These are phyloP conservation scores for Sherardia arvensis DNA, from an alignment of 257 asterid species.

Conservation along the genomic window DNA sequence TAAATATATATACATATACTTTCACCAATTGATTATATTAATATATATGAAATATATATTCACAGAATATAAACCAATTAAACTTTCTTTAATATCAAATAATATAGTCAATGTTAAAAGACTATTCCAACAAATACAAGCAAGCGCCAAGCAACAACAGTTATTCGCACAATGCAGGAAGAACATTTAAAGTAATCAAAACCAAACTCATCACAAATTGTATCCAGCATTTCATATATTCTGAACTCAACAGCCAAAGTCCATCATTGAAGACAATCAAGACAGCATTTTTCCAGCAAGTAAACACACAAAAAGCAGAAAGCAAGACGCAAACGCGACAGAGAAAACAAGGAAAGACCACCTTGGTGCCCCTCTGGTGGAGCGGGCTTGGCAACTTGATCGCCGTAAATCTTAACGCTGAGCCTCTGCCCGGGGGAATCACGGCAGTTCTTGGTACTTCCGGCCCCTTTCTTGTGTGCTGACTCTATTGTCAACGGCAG, in stretches of 20 bases:
- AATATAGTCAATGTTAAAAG: no score
- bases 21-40: no score
- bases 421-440: conserved; percentile 94
- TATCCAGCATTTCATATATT: background rate
- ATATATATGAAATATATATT: no score
- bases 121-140: no score
- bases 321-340: background rate
- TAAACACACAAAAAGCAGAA: no score
- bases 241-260: background rate
- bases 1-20: no score
- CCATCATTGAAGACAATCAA: background rate
- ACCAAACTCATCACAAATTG: background rate
- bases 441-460: conserved; percentile 95
- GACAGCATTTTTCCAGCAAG: no score
- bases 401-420: conserved; percentile 91
- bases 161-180: background rate
- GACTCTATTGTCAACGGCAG: conserved; percentile 51
- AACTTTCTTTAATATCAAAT: no score
- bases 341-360: conserved; percentile 2
- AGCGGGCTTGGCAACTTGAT: conserved; percentile 78
- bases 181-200: background rate
- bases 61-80: no score
- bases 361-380: conserved; percentile 98
- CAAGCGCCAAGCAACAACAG: no score
- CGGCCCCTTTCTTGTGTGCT: conserved; percentile 97